Conservation (phyloP, 73 alveolate species). For the Paramecium sexaurelia region DNA sequence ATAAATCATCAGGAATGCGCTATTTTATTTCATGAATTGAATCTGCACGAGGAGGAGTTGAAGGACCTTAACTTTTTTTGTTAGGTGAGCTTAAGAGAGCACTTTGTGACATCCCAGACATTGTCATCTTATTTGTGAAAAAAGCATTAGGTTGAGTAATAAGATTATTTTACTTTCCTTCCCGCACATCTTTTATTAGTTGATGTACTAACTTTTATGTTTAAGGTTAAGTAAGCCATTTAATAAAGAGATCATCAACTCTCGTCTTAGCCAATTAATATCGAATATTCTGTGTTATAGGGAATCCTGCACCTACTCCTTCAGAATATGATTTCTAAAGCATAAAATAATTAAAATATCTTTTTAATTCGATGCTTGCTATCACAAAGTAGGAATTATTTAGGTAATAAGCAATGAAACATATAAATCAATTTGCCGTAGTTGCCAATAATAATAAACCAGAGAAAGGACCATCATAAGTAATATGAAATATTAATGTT, state of each 20-base stretch:
- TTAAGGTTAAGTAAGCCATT: conserved; percentile 42
- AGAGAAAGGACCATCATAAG: conserved; percentile 64
- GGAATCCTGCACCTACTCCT: conserved; percentile 53
- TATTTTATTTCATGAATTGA: not conserved
- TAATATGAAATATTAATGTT: not conserved
- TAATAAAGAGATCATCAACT: conserved; percentile 51
- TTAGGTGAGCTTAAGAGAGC: conserved; percentile 31
- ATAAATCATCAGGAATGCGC: not conserved
- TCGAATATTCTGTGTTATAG: not conserved
- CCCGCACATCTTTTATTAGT: not conserved
- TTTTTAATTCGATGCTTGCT: not conserved
- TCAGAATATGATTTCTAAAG: conserved; percentile 43
- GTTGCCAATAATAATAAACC: conserved; percentile 60
- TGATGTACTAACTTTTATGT: conserved; percentile 12
- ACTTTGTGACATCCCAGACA: conserved; percentile 58
- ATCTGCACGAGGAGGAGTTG: conserved; percentile 56
- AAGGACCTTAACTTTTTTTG: conserved; percentile 22
- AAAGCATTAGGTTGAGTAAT: conserved; percentile 54
- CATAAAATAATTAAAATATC: conserved; percentile 19
- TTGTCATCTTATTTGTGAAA: conserved; percentile 52
- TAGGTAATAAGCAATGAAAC: not conserved
- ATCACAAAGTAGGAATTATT: not conserved
- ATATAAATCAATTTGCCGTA: conserved; percentile 53
- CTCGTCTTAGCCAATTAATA: conserved; percentile 28
- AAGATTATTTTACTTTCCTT: not conserved